These are phyloP conservation scores for Asterella californica DNA, from an alignment of 225 moss, liverwort and hornwort genomes.

Conservation along the genomic window DNA sequence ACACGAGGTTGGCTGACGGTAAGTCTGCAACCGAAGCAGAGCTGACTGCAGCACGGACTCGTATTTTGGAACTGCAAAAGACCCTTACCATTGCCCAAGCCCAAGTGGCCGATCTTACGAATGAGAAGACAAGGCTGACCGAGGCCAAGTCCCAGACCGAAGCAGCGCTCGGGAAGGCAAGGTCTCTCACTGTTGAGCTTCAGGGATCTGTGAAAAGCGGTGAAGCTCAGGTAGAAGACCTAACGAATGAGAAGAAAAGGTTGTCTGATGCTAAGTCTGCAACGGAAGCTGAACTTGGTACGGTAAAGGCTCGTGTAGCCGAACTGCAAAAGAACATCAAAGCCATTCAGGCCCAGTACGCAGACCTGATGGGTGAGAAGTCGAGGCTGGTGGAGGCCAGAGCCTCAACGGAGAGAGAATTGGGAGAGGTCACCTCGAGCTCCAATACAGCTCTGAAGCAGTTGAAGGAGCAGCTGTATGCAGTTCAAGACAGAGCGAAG, in stretches of 20 bases:
- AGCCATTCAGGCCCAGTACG: constrained; percentile 2
- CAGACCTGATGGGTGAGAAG: constrained; percentile 12
- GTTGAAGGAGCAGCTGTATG: constrained; percentile 6
- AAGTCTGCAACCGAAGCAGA: constrained; percentile 13
- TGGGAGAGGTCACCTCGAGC: constrained; percentile 10
- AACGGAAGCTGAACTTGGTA: constrained; percentile 8
- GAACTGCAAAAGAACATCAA: constrained; percentile 17
- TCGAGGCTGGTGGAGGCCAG: constrained; percentile 4
- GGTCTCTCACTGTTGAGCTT: constrained; percentile 3
- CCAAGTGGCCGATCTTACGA: neutral
- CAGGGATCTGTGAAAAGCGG: constrained; percentile 15
- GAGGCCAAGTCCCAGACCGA: constrained; percentile 13
- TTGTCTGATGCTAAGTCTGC: constrained; percentile 15
- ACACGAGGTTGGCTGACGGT: constrained; percentile 11
- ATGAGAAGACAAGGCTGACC: constrained; percentile 8
- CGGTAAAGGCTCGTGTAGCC: neutral
- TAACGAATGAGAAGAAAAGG: constrained; percentile 9
- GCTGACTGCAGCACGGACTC: neutral
- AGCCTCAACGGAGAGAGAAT: constrained; percentile 2
- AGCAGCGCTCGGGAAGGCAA: constrained; percentile 12
- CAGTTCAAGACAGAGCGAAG: constrained; percentile 3
- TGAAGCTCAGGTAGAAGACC: constrained; percentile 8
- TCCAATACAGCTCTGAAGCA: constrained; percentile 6
- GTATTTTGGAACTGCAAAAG: constrained; percentile 18
- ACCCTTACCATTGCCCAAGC: constrained; percentile 1